Percentiles rank a stretch among this genome's conserved stretches.
Conservation (phyloP, 345 rosid genomes). For the Aegle marmelos region DNA sequence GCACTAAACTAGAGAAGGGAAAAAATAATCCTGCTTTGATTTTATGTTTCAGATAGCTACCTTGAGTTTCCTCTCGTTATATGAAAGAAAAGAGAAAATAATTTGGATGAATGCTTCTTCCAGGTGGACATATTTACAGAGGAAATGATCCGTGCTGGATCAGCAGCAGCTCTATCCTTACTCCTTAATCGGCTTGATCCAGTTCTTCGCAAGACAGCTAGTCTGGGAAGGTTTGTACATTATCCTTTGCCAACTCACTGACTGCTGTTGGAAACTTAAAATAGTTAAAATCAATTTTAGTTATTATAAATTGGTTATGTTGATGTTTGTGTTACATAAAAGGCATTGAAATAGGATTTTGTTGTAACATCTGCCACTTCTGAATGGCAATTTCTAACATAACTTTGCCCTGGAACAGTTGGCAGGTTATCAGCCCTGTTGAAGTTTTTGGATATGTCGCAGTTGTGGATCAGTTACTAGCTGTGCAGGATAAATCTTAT, state of each 20-base stretch:
- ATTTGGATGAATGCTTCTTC: slow-evolving; percentile 11
- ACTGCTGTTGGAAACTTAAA: neutral
- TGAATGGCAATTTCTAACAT: slow-evolving; percentile 24
- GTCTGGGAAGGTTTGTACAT: slow-evolving; percentile 84
- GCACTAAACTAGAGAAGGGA: neutral
- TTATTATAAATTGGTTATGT: neutral
- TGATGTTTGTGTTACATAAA: neutral
- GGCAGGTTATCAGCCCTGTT: slow-evolving; percentile 98
- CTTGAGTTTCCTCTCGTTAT: slow-evolving; percentile 1
- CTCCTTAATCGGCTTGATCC: slow-evolving; percentile 95
- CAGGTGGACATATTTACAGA: slow-evolving; percentile 92
- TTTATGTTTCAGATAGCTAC: neutral
- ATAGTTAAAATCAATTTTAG: neutral
- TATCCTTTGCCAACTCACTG: slow-evolving; percentile 2
- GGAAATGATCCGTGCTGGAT: slow-evolving; percentile 96
- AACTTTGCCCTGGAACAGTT: slow-evolving; percentile 54
- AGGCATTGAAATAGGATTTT: slow-evolving; percentile 7
- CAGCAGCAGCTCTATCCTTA: slow-evolving; percentile 84
- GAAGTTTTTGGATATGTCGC: slow-evolving; percentile 83
- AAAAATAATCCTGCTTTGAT: slow-evolving; percentile 3
- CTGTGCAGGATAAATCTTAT: slow-evolving; percentile 83
- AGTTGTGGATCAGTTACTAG: slow-evolving; percentile 78
- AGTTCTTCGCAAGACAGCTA: slow-evolving; percentile 85
- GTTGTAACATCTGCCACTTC: slow-evolving; percentile 3
- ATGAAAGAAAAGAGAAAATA: neutral